phyloP scores from a whole-genome alignment of 1,139 yeast species.

The Suhomyces wounanorum region DNA sequence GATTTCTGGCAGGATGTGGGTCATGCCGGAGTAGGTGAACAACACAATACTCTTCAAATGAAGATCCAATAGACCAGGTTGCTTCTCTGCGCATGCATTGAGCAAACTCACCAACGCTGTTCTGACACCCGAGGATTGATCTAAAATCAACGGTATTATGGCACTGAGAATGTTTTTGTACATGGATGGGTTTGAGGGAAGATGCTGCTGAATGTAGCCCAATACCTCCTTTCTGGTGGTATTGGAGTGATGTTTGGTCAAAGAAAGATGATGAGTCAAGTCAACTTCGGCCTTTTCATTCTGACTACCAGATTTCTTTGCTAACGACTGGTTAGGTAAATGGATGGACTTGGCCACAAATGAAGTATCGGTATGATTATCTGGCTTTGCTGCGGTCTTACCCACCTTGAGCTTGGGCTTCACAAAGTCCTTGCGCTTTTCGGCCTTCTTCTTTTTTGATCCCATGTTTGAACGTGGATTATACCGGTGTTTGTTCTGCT shows the following conservation, averaged over 20 bases:
- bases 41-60: constrained; percentile 69
- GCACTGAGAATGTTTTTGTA: constrained; percentile 60
- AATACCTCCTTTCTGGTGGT: constrained; percentile 76
- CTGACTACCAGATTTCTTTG: constrained; percentile 19
- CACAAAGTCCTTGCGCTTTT: constrained; percentile 71
- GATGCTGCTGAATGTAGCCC: constrained; percentile 45
- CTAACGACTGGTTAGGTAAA: constrained; percentile 57
- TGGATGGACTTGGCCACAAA: constrained; percentile 76
- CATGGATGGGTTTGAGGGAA: constrained; percentile 52
- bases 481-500: neutral
- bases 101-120: constrained; percentile 57
- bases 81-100: constrained; percentile 49
- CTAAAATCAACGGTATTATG: constrained; percentile 61
- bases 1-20: constrained; percentile 78
- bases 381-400: constrained; percentile 68
- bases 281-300: constrained; percentile 36
- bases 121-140: constrained; percentile 66
- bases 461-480: constrained; percentile 40
- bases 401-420: constrained; percentile 90
- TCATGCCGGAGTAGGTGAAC: constrained; percentile 91
- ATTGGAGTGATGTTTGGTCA: constrained; percentile 77
- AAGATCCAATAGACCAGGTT: constrained; percentile 60
- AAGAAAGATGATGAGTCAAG: constrained; percentile 58
- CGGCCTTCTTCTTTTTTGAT: constrained; percentile 60
- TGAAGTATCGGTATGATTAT: constrained; percentile 81